These are phyloP conservation scores for Starmerella apicola DNA, from an alignment of 805 yeast genomes.

Conservation along the genomic window DNA sequence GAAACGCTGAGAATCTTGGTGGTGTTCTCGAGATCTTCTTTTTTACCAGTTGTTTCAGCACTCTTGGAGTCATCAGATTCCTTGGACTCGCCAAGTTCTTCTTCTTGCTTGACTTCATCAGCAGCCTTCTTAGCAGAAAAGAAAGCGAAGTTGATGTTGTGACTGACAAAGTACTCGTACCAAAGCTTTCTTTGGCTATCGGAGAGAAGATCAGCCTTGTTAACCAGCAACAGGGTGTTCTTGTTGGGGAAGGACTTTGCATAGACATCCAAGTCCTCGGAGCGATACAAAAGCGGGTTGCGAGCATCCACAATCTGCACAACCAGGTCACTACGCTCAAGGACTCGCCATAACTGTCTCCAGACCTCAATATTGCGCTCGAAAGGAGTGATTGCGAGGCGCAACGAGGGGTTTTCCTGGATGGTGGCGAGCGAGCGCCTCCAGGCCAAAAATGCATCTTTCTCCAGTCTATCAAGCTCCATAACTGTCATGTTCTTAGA, in stretches of 20 bases:
- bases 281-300: constrained; percentile 81
- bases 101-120: constrained; percentile 38
- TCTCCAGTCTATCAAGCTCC: constrained; percentile 77
- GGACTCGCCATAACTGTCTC: constrained; percentile 97
- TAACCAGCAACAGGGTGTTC: constrained; percentile 69
- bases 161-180: constrained; percentile 68
- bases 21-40: constrained; percentile 27
- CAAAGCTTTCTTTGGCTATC: constrained; percentile 65
- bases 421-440: constrained; percentile 76
- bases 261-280: constrained; percentile 73
- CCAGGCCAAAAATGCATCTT: constrained; percentile 87
- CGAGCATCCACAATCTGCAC: constrained; percentile 98
- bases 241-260: constrained; percentile 64
- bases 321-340: constrained; percentile 83
- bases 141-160: constrained; percentile 71
- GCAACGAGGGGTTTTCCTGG: constrained; percentile 72
- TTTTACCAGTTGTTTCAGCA: not conserved
- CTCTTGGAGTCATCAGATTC: constrained; percentile 20
- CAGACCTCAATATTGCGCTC: constrained; percentile 96
- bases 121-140: constrained; percentile 86
- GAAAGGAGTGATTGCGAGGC: constrained; percentile 68
- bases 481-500: constrained; percentile 51
- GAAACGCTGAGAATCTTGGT: constrained; percentile 67
- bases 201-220: constrained; percentile 83
- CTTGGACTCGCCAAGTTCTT: constrained; percentile 34